These are phyloP conservation scores for Candida sanyaensis DNA, from an alignment of 1,139 yeast species.

Conservation along the genomic window DNA sequence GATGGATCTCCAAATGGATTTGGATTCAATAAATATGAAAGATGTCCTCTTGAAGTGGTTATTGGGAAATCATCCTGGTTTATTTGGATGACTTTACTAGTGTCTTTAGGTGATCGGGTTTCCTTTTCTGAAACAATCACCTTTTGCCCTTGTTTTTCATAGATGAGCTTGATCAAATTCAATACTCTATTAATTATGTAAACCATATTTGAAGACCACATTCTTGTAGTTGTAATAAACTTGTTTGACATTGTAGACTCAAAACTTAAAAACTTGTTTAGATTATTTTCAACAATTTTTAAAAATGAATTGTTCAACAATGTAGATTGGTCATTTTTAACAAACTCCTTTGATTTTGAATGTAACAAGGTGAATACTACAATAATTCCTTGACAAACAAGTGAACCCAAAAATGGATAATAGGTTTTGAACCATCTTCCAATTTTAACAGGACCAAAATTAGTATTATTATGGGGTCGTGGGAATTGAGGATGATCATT, in stretches of 20 bases:
- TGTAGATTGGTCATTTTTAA: constrained; percentile 19
- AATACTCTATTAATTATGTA: constrained; percentile 35
- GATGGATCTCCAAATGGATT: constrained; percentile 15
- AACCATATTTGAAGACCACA: constrained; percentile 42
- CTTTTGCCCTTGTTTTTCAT: constrained; percentile 21
- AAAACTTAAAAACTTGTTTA: constrained; percentile 25
- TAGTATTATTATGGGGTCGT: neutral
- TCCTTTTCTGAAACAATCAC: neutral
- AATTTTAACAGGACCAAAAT: constrained; percentile 18
- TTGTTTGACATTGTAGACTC: constrained; percentile 25
- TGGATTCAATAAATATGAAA: constrained; percentile 11
- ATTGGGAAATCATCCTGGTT: constrained; percentile 11
- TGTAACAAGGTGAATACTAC: constrained; percentile 52
- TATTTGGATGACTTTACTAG: neutral
- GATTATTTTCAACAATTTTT: constrained; percentile 23
- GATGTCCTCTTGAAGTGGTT: constrained; percentile 13
- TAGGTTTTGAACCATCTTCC: constrained; percentile 37
- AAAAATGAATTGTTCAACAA: constrained; percentile 25
- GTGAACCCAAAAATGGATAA: constrained; percentile 52
- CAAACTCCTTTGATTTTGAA: constrained; percentile 39
- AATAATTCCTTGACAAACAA: constrained; percentile 53
- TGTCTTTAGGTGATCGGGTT: neutral
- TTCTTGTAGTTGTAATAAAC: constrained; percentile 21
- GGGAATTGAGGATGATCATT: neutral
- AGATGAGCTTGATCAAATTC: constrained; percentile 30